Conservation (phyloP, 1,139 yeast genomes). For the Candida mesenterica region DNA sequence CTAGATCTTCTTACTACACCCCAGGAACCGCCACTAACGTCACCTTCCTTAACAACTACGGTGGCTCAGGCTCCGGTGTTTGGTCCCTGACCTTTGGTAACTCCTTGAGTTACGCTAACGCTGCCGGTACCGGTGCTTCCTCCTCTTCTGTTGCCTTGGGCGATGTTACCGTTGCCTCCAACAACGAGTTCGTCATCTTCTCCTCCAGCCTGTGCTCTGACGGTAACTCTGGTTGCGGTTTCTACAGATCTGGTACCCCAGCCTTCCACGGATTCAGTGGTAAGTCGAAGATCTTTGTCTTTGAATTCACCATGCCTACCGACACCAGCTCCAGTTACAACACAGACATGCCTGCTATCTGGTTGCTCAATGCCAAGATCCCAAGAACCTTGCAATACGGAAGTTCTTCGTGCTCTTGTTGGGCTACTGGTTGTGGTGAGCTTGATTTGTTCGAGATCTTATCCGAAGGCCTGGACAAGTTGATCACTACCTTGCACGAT, state of each 20-base stretch:
- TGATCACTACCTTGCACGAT: conserved; percentile 82
- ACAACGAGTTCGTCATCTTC: conserved; percentile 59
- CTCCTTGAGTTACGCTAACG: conserved; percentile 27
- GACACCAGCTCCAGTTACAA: conserved; percentile 33
- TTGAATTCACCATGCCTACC: conserved; percentile 67
- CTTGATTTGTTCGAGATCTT: conserved; percentile 76
- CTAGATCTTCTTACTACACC: conserved; percentile 25
- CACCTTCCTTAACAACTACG: conserved; percentile 27
- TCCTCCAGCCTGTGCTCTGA: conserved; percentile 53
- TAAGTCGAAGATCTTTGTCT: conserved; percentile 61
- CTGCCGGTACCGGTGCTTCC: conserved; percentile 45
- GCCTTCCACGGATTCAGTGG: conserved; percentile 76
- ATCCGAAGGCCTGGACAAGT: conserved; percentile 64
- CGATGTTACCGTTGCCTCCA: conserved; percentile 51
- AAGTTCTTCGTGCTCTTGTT: conserved; percentile 64
- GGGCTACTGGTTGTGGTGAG: conserved; percentile 81
- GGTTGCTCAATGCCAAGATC: conserved; percentile 74
- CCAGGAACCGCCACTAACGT: conserved; percentile 25
- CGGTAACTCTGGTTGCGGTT: conserved; percentile 61
- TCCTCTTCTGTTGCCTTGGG: conserved; percentile 48
- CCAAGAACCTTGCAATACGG: conserved; percentile 79
- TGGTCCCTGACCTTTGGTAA: conserved; percentile 27
- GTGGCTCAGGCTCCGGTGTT: conserved; percentile 28
- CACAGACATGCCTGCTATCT: conserved; percentile 73
- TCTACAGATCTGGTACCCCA: conserved; percentile 67